A percentile compares a stretch with the other conserved stretches of the same genome.
Conservation (phyloP, 2,329 filamentous ascomycete species). For the Camptophora hylomeconis region DNA sequence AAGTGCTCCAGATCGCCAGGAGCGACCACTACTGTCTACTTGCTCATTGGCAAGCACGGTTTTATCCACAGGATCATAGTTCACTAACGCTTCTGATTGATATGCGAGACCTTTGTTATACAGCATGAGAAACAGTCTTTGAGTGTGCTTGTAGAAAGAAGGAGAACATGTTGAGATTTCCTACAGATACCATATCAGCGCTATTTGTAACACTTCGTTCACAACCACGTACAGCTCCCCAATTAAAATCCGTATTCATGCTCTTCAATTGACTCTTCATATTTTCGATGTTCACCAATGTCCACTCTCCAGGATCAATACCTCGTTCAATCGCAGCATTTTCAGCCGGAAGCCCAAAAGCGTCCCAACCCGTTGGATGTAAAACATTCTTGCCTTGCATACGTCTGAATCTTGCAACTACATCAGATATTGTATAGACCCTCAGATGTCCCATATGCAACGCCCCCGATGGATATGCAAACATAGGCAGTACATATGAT, state of each 20-base stretch:
- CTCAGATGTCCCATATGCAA: constrained; percentile 78
- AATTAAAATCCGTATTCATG: constrained; percentile 77
- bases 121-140: constrained; percentile 69
- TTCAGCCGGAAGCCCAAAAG: constrained; percentile 79
- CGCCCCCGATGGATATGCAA: constrained; percentile 78
- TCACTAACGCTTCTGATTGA: constrained; percentile 70
- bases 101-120: constrained; percentile 65
- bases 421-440: constrained; percentile 83
- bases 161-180: constrained; percentile 77
- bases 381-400: constrained; percentile 65
- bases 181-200: constrained; percentile 32
- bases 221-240: constrained; percentile 54
- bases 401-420: constrained; percentile 61
- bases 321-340: constrained; percentile 80
- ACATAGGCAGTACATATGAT: constrained; percentile 75
- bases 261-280: constrained; percentile 71
- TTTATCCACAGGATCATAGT: constrained; percentile 80
- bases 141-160: constrained; percentile 78
- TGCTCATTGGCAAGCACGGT: constrained; percentile 89
- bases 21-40: constrained; percentile 67
- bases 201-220: constrained; percentile 14
- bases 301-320: constrained; percentile 67
- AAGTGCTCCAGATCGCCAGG: constrained; percentile 76
- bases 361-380: constrained; percentile 91
- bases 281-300: constrained; percentile 60